Conservation (phyloP, 1,284 basidiomycete species). For the Austropuccinia psidii region DNA sequence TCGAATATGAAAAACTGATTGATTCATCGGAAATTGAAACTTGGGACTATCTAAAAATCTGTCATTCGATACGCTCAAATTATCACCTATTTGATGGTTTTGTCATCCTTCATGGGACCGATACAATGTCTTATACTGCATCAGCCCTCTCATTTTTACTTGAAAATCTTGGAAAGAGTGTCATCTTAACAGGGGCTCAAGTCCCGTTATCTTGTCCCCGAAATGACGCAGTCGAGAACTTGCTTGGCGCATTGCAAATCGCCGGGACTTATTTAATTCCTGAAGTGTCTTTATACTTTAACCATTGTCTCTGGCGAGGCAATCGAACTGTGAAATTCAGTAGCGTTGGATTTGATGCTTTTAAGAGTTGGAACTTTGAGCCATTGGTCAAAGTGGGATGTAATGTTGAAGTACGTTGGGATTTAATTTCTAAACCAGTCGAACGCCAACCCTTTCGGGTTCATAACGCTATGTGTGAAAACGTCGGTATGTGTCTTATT, state of each 20-base stretch:
- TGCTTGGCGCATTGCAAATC: conserved; percentile 75
- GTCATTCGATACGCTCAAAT: conserved; percentile 82
- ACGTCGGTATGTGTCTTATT: conserved; percentile 57
- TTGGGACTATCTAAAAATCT: conserved; percentile 76
- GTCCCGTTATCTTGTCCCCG: conserved; percentile 79
- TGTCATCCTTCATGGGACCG: conserved; percentile 83
- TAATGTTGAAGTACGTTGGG: conserved; percentile 55
- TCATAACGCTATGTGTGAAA: conserved; percentile 59
- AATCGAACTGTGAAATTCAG: conserved; percentile 71
- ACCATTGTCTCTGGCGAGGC: conserved; percentile 74
- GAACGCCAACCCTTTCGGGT: conserved; percentile 63
- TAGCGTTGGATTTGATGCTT: conserved; percentile 76
- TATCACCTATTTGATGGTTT: conserved; percentile 77
- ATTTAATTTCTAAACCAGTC: conserved; percentile 38
- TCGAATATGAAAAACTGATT: conserved; percentile 71
- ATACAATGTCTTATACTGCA: conserved; percentile 82
- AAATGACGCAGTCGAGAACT: conserved; percentile 81
- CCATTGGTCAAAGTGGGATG: conserved; percentile 85
- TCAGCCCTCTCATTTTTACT: conserved; percentile 80
- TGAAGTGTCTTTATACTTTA: conserved; percentile 70
- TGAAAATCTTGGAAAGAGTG: conserved; percentile 73
- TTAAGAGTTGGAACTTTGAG: conserved; percentile 74
- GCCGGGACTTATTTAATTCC: conserved; percentile 86
- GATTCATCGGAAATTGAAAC: conserved; percentile 82
- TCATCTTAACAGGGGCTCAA: conserved; percentile 82